These are phyloP conservation scores for Piper betle DNA, from an alignment of 164 flowering plant species.

Conservation along the genomic window DNA sequence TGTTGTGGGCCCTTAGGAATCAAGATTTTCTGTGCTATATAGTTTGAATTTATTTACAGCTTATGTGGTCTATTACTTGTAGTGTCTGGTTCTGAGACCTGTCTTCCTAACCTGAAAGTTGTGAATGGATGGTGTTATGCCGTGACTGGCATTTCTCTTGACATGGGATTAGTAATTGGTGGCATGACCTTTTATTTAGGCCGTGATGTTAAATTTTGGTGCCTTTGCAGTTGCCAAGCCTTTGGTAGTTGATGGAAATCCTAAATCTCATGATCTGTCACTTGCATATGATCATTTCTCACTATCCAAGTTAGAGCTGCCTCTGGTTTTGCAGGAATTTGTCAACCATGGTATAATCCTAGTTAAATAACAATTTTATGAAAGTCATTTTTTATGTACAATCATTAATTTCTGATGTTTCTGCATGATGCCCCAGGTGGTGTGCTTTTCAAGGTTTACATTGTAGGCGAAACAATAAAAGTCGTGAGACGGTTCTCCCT, in stretches of 20 bases:
- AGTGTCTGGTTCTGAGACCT: too few relatives aligned
- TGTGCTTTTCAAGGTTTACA: slow-evolving; percentile 80
- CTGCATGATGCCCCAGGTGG: slow-evolving; percentile 43
- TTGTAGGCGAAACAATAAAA: slow-evolving; percentile 85
- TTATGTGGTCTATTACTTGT: too few relatives aligned
- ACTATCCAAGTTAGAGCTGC: slow-evolving; percentile 75
- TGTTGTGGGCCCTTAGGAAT: too few relatives aligned
- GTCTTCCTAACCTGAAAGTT: too few relatives aligned
- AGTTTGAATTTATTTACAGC: too few relatives aligned
- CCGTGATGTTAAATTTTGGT: neutral
- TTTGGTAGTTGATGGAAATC: slow-evolving; percentile 65
- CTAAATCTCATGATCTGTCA: slow-evolving; percentile 82
- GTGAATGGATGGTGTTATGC: too few relatives aligned
- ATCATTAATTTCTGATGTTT: neutral
- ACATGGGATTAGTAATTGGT: too few relatives aligned
- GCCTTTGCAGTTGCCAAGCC: slow-evolving; percentile 84
- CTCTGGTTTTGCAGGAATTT: slow-evolving; percentile 94
- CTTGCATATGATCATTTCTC: slow-evolving; percentile 82
- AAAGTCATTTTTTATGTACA: neutral
- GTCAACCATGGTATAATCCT: slow-evolving; percentile 78
- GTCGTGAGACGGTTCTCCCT: slow-evolving; percentile 90
- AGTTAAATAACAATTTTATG: neutral
- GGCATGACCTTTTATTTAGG: too few relatives aligned
- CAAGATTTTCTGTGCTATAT: too few relatives aligned
- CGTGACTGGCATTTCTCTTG: too few relatives aligned